A percentile compares a stretch with the other conserved stretches of the same genome.
Conservation (phyloP, 495 filamentous ascomycete genomes). For the Daldinia bambusicola region DNA sequence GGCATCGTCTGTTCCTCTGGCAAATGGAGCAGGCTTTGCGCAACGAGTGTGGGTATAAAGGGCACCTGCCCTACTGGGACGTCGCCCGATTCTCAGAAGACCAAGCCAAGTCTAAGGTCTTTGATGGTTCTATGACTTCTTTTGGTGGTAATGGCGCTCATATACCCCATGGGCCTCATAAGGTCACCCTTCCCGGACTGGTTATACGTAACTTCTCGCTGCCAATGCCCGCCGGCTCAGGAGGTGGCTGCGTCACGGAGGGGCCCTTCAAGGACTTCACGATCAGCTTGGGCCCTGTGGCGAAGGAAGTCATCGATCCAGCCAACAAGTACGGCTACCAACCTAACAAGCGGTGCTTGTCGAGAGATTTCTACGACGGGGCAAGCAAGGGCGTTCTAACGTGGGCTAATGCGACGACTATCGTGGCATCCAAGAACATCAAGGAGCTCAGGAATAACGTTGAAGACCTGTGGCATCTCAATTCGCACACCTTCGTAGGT, state of each 20-base stretch:
- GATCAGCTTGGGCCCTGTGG: constrained; percentile 37
- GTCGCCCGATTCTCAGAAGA: constrained; percentile 64
- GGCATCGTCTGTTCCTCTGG: constrained; percentile 75
- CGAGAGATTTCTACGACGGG: constrained; percentile 64
- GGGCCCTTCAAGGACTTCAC: constrained; percentile 62
- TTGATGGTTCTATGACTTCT: constrained; percentile 68
- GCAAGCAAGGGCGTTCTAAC: constrained; percentile 24
- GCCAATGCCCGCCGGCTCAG: constrained; percentile 60
- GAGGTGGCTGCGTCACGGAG: constrained; percentile 71
- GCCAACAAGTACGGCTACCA: constrained; percentile 35
- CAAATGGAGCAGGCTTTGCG: constrained; percentile 72
- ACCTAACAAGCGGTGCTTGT: constrained; percentile 68
- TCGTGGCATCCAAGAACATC: constrained; percentile 35
- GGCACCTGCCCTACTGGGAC: constrained; percentile 68
- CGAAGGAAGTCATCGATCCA: constrained; percentile 52
- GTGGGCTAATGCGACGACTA: constrained; percentile 28
- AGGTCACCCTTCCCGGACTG: constrained; percentile 40
- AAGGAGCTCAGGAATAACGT: constrained; percentile 32
- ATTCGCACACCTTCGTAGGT: constrained; percentile 44
- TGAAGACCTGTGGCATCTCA: constrained; percentile 31
- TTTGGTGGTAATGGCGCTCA: constrained; percentile 69
- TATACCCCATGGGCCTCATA: constrained; percentile 46
- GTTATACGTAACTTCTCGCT: constrained; percentile 42
- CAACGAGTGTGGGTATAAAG: constrained; percentile 75
- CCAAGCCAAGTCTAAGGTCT: constrained; percentile 65